Conservation (phyloP, 768 basidiomycete genomes). For the Amanita rimosa region DNA sequence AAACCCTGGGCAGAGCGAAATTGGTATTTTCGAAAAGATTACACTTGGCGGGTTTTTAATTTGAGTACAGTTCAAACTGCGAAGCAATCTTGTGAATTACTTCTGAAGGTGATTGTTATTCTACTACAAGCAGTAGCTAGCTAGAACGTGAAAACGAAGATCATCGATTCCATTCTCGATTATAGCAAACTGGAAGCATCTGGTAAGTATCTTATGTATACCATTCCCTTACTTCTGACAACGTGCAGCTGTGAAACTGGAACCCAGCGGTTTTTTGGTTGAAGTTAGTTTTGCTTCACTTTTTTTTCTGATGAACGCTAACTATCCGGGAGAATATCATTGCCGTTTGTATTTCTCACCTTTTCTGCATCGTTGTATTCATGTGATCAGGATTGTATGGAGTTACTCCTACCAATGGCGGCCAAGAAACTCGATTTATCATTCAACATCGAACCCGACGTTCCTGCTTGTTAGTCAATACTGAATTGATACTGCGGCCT, state of each 20-base stretch:
- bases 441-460: constrained; percentile 57
- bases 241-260: constrained; percentile 51
- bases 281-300: constrained; percentile 27
- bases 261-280: constrained; percentile 52
- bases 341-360: constrained; percentile 30
- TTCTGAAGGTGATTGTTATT: constrained; percentile 40
- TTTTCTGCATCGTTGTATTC: constrained; percentile 1
- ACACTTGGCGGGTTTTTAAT: background rate
- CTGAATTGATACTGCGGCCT: background rate
- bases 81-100: constrained; percentile 65
- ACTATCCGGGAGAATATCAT: constrained; percentile 39
- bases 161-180: constrained; percentile 71
- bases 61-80: constrained; percentile 52
- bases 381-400: constrained; percentile 55
- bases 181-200: constrained; percentile 75
- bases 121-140: background rate
- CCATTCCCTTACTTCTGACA: constrained; percentile 1
- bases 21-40: constrained; percentile 28
- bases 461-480: constrained; percentile 42
- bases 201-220: constrained; percentile 21
- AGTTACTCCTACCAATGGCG: constrained; percentile 63
- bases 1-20: constrained; percentile 58
- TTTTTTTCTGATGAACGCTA: background rate
- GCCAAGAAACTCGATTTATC: constrained; percentile 65
- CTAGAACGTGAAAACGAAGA: constrained; percentile 24